Evolutionary conservation across 352 stramenopile species (phyloP).

Genomic region (Phytophthora boehmeriae): DNA sequence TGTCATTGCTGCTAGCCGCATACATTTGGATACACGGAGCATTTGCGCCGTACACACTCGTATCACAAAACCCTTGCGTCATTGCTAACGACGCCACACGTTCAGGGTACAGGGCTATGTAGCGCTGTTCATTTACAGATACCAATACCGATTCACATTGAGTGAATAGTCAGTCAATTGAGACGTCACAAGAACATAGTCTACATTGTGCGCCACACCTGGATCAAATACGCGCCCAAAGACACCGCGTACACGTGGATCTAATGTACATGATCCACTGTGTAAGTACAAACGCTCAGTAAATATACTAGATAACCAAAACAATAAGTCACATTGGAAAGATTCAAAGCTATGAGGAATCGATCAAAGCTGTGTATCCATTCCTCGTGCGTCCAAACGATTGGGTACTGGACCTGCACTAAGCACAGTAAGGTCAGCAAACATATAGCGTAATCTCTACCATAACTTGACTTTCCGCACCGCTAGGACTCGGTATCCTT

Average conservation of each 20-base stretch:
- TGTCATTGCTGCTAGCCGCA: not conserved
- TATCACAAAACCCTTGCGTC: constrained; percentile 74
- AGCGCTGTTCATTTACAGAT: constrained; percentile 37
- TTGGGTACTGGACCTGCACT: constrained; percentile 64
- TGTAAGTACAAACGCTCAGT: not conserved
- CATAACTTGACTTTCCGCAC: constrained; percentile 24
- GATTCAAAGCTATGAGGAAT: constrained; percentile 69
- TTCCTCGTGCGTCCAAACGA: constrained; percentile 82
- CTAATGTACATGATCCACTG: constrained; percentile 15
- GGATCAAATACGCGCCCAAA: constrained; percentile 70
- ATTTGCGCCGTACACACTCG: constrained; percentile 44
- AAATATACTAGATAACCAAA: not conserved
- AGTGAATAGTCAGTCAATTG: not conserved
- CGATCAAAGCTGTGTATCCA: constrained; percentile 85
- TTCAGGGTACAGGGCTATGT: constrained; percentile 59
- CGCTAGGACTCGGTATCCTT: constrained; percentile 70
- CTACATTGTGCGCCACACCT: constrained; percentile 35
- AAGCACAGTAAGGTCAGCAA: constrained; percentile 1
- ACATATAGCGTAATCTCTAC: not conserved
- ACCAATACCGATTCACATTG: not conserved
- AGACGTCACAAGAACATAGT: not conserved
- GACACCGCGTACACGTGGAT: constrained; percentile 77
- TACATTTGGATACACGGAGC: constrained; percentile 65
- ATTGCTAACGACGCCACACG: constrained; percentile 64
- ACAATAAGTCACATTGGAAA: constrained; percentile 34